Conservation (phyloP, 1,284 basidiomycete species). For the Blastosporella zonata region DNA sequence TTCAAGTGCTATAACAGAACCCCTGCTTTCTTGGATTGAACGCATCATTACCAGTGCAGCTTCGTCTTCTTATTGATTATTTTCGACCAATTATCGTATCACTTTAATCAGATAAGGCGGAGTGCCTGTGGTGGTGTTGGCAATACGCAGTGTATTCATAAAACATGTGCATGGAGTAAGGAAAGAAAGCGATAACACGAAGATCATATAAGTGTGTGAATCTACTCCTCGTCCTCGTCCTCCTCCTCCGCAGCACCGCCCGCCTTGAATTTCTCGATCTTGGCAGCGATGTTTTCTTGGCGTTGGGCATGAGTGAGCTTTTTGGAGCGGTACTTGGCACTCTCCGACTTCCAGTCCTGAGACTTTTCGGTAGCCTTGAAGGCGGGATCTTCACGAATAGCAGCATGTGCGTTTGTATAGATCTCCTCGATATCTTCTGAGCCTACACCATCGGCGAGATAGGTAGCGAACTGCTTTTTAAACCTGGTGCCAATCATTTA, state of each 20-base stretch:
- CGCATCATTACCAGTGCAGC: slow-evolving; percentile 35
- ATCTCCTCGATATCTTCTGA: slow-evolving; percentile 99
- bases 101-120: no score
- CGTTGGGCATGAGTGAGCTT: slow-evolving; percentile 83
- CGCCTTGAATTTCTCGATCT: slow-evolving; percentile 84
- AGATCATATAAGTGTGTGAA: slow-evolving; percentile 4
- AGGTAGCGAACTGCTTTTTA: slow-evolving; percentile 97
- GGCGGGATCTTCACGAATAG: slow-evolving; percentile 92
- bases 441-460: slow-evolving; percentile 93
- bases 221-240: slow-evolving; percentile 61
- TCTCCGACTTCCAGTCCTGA: slow-evolving; percentile 91
- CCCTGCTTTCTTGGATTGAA: slow-evolving; percentile 51
- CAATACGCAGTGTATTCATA: slow-evolving; percentile 5
- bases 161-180: slow-evolving; percentile 6
- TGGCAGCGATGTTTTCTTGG: slow-evolving; percentile 72
- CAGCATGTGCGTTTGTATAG: slow-evolving; percentile 85
- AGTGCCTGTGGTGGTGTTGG: not conserved
- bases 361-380: slow-evolving; percentile 93
- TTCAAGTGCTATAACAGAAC: slow-evolving; percentile 21
- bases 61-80: slow-evolving; percentile 2
- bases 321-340: slow-evolving; percentile 66
- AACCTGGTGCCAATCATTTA: slow-evolving; percentile 52
- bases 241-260: slow-evolving; percentile 54
- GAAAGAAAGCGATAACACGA: not conserved
- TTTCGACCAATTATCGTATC: no score